Base-by-base conservation (phyloP, 2,329 filamentous ascomycete genomes). In the Penicillium sp. region DNA sequence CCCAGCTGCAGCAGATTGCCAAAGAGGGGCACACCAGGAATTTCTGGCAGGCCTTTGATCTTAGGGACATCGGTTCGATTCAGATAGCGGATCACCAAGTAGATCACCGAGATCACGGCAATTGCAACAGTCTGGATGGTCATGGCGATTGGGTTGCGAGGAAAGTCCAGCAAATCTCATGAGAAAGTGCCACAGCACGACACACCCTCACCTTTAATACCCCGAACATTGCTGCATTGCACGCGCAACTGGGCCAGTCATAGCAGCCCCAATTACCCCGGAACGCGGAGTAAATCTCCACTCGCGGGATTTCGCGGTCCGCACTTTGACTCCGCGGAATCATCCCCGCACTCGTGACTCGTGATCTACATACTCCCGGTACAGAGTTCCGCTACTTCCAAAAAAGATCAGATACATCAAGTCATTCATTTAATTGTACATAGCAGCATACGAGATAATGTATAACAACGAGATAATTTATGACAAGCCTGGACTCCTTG, bases 1-100 rank as follows among this genome's bases (percentile, higher is more conserved):
- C 78, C 77, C 5, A 83, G 67, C 49, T 81, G 74, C 1, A 80
- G 52, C 3, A 83, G 64, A 44, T 79, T 82, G 4, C 80, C 80
- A 48, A 84, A 78, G 6, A 83, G 52, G 3, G 77, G 78, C 3
- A 80, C 56, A 0, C 77, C 78, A 0, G 78, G 77, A 28, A 80
- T 71, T 48, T 81, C 76, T 2, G 77, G 76, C 1, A 81, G 60
- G 4, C 71, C 71, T 50, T 80, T 79, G 57, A 81, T 79, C 52
- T 76, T 77, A 4, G 77, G 72, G 0, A 69, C 62, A 46, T 81
- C 76, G 2, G 77, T 80, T 54, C 59, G 59, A 32, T 69, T 69
- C 20, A 69, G 50, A 37, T 66, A 67, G 31, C 63, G 64, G 42
- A 69, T 56, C 25, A 68, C 32, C 14, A 69, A 57, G 47, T 65